Base-by-base conservation (phyloP, 148 eudicot species). In the Rhododendron ovatum region DNA sequence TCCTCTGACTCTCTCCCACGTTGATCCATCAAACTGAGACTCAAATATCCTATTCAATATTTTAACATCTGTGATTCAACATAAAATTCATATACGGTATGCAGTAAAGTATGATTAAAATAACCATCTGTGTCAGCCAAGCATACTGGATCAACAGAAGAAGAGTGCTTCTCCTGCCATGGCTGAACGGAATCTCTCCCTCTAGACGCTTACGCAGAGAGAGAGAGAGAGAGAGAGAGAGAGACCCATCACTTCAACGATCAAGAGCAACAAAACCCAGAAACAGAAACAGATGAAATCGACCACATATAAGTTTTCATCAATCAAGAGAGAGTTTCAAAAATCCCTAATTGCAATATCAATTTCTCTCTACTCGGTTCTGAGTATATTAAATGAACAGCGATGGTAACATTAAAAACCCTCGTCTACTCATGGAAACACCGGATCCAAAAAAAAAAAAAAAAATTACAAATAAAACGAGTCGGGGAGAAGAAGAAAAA, bases 171-270 rank as follows among this genome's bases (percentile, higher is more conserved):
- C 89, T 45, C 79, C 83, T 85, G 83, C 84, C 48, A 47, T 55
- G 83, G 83, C 69, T 84, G 87, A 88, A 86, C 77, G 87, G 87
- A 88, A 88, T 86, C 86, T 87, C 88, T 51, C 86, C 74, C 85
- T 71, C 69, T 61, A 37, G 73, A 30, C 39, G 12, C 82, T 57
- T 48, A 14, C 24, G 8, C 71, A 5, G 63, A 53, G 30, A 85
- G 80, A 86, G 30, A 83, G 73, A 45, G 9, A 28, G 83, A 9
- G 61, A 51, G 39, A 85, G 79, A 86, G 48, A 79, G 80, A 59
- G 4, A 26, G 83, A 53, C 74, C 73, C 74, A 55, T 74, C 83
- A 67, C 28, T 24, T 50, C 65, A 55, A 35, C 20, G 83, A 57
- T 65, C 84, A 82, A 76, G 22, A 37, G 53, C 80, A 79, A n/a